phyloP scores from a whole-genome alignment of 73 alveolate genomes.

The Symbiodinium pilosum region DNA sequence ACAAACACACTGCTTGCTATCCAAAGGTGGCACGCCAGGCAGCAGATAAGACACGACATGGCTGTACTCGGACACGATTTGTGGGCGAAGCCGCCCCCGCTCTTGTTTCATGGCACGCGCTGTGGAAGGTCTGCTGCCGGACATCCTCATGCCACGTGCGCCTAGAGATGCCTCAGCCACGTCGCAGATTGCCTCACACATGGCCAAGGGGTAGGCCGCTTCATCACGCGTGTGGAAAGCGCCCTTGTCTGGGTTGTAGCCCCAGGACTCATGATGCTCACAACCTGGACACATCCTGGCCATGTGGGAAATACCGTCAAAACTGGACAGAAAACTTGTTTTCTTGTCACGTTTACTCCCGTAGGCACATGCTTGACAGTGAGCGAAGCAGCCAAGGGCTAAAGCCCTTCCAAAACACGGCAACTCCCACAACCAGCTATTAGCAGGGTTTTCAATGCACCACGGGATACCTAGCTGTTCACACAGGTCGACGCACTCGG shows the following conservation, averaged over 20 bases:
- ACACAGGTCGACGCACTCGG: neutral
- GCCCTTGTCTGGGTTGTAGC: neutral
- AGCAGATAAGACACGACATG: slow-evolving; percentile 7
- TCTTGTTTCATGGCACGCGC: neutral
- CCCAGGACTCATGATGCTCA: neutral
- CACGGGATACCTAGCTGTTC: neutral
- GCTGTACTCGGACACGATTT: neutral
- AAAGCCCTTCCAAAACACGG: neutral
- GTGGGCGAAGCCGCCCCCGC: neutral
- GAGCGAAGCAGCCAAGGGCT: neutral
- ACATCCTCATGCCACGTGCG: neutral
- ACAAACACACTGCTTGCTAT: neutral
- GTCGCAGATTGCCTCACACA: neutral
- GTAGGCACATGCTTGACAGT: neutral
- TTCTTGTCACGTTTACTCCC: neutral
- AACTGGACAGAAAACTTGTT: neutral
- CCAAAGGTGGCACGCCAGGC: neutral
- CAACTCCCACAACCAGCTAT: slow-evolving; percentile 14
- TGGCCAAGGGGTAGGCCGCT: neutral
- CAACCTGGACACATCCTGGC: neutral
- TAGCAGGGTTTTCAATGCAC: slow-evolving; percentile 19
- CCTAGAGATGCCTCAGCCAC: neutral
- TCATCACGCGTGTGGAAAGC: neutral
- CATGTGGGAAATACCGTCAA: neutral
- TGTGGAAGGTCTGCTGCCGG: neutral